Evolutionary conservation across 1,284 basidiomycete genomes (phyloP).

Genomic region (Ganoderma meredithae): DNA sequence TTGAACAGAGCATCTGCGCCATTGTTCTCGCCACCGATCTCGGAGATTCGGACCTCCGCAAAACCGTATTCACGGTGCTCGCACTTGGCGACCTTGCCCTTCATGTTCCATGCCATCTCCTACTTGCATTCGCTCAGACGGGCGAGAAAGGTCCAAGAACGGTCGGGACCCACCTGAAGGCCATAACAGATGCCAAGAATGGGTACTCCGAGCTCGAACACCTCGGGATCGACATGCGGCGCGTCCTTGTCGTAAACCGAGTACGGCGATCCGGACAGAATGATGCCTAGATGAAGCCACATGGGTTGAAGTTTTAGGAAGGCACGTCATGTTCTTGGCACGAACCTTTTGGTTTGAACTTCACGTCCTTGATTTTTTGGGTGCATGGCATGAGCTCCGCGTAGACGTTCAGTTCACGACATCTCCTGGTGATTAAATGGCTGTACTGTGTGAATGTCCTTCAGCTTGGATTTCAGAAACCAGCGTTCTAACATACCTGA

Average conservation of each 20-base stretch:
- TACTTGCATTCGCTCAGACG: constrained; percentile 43
- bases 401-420: constrained; percentile 97
- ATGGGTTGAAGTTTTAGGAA: background rate
- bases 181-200: constrained; percentile 99
- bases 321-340: background rate
- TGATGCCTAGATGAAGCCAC: constrained; percentile 72
- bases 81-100: constrained; percentile 89
- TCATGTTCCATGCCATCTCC: constrained; percentile 94
- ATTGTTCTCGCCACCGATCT: constrained; percentile 62
- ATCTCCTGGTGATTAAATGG: constrained; percentile 97
- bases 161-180: constrained; percentile 71
- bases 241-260: constrained; percentile 96
- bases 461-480: constrained; percentile 16
- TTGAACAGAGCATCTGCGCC: constrained; percentile 85
- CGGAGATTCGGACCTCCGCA: constrained; percentile 82
- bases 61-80: constrained; percentile 97
- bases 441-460: constrained; percentile 80
- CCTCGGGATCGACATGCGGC: constrained; percentile 94
- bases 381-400: constrained; percentile 99
- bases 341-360: constrained; percentile 94
- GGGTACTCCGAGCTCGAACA: constrained; percentile 92
- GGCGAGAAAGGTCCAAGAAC: background rate
- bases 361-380: constrained; percentile 87
- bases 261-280: constrained; percentile 98
- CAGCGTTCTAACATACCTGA: constrained; percentile 64